These are phyloP conservation scores for Bimuria novae-zelandiae DNA, from an alignment of 2,329 filamentous ascomycete species.

Conservation along the genomic window DNA sequence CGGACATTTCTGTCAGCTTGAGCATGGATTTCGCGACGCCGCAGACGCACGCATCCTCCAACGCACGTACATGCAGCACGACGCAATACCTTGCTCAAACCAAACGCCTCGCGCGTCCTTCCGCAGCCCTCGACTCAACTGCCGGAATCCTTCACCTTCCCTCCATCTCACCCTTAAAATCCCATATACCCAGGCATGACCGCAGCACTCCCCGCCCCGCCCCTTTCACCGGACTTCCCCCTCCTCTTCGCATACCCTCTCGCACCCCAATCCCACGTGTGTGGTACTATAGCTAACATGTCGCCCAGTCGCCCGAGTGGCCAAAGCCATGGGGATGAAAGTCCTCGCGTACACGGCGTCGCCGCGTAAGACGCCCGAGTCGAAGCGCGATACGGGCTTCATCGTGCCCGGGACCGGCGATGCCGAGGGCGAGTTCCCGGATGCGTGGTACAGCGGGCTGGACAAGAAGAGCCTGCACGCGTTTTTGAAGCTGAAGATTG, in stretches of 20 bases:
- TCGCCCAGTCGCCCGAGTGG: constrained; percentile 58
- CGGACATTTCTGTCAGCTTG: constrained; percentile 3
- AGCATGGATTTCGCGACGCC: too few species aligned
- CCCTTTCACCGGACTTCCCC: too few species aligned
- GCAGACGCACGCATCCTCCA: constrained; percentile 7
- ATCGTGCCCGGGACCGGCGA: constrained; percentile 70
- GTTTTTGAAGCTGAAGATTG: constrained; percentile 61
- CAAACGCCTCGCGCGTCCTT: not conserved
- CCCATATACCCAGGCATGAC: not conserved
- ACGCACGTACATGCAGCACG: constrained; percentile 3
- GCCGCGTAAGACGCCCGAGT: constrained; percentile 68
- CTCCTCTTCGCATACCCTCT: not conserved
- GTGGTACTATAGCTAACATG: constrained; percentile 10
- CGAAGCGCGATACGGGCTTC: constrained; percentile 67
- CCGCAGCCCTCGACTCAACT: not conserved
- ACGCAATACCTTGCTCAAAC: not conserved
- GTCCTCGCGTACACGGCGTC: constrained; percentile 77
- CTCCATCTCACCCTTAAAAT: not conserved
- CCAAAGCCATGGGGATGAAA: constrained; percentile 69
- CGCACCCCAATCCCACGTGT: not conserved
- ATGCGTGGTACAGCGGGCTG: constrained; percentile 61
- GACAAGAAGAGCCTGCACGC: constrained; percentile 56
- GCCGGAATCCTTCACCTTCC: not conserved
- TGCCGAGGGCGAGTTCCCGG: constrained; percentile 59
- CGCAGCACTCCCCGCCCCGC: not conserved